These are phyloP conservation scores for Nitzschia sp. DNA, from an alignment of 108 stramenopile genomes.

Conservation along the genomic window DNA sequence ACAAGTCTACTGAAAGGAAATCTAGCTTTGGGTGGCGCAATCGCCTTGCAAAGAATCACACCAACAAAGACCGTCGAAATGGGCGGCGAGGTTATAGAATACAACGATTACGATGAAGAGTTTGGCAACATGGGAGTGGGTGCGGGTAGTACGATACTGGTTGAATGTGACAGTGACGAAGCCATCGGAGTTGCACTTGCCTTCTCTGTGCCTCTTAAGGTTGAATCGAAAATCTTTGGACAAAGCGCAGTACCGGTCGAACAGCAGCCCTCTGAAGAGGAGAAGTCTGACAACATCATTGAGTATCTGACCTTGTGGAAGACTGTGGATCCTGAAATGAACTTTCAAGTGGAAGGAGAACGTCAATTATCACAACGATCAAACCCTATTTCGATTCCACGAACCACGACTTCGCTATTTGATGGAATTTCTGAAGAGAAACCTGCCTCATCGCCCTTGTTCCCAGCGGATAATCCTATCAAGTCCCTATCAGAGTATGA, in stretches of 20 bases:
- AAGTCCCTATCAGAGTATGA: conserved; percentile 71
- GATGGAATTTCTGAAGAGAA: conserved; percentile 29
- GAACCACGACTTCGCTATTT: conserved; percentile 53
- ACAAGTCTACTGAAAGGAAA: conserved; percentile 72
- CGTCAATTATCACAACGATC: conserved; percentile 15
- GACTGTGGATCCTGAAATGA: conserved; percentile 27
- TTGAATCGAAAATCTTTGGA: conserved; percentile 66
- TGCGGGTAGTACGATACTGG: conserved; percentile 66
- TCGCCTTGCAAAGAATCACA: conserved; percentile 64
- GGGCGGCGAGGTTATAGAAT: conserved; percentile 50
- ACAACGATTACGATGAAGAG: conserved; percentile 62
- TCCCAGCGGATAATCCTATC: conserved; percentile 74
- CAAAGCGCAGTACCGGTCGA: conserved; percentile 10
- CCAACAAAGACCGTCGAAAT: conserved; percentile 43
- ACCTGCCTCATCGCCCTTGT: conserved; percentile 28
- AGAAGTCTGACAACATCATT: conserved; percentile 6
- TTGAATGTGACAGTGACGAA: conserved; percentile 88
- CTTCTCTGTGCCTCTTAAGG: conserved; percentile 44
- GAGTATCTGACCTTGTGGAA: conserved; percentile 42
- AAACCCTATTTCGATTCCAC: conserved; percentile 58
- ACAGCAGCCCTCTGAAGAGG: not conserved
- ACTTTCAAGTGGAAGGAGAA: conserved; percentile 67
- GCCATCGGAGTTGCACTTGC: conserved; percentile 84
- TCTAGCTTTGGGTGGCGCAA: conserved; percentile 73
- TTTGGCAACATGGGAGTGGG: conserved; percentile 58